Conservation (phyloP, 495 filamentous ascomycete genomes). For the Penicillium pancosmium region DNA sequence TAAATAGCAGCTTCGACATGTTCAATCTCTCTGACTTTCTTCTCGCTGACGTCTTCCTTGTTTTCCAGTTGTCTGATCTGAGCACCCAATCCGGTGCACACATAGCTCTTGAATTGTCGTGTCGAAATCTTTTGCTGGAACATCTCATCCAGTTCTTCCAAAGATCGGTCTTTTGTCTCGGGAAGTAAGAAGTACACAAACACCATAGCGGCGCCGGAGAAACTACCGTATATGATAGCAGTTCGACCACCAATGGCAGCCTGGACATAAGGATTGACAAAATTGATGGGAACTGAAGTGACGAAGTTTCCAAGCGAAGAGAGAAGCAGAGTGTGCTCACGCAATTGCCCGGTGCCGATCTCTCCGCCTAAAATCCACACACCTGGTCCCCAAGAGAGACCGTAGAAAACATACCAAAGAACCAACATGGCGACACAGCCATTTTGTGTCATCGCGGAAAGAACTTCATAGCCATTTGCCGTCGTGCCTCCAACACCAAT, state of each 20-base stretch:
- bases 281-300: conserved; percentile 18
- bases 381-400: conserved; percentile 14
- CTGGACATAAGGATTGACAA: conserved; percentile 26
- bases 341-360: conserved; percentile 15
- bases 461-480: conserved; percentile 4
- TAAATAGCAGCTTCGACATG: conserved; percentile 8
- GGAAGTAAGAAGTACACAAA: conserved; percentile 50
- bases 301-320: conserved; percentile 14
- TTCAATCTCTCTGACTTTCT: conserved; percentile 8
- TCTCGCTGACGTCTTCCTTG: conserved; percentile 7
- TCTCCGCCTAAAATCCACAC: conserved; percentile 18
- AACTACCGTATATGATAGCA: conserved; percentile 46
- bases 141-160: conserved; percentile 25
- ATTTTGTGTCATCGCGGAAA: conserved; percentile 9
- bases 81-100: conserved; percentile 9
- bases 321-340: conserved; percentile 18
- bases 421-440: conserved; percentile 12
- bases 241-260: conserved; percentile 14
- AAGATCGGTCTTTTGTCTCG: conserved; percentile 47
- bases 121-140: conserved; percentile 13
- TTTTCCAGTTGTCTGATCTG: conserved; percentile 15
- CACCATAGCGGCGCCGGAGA: conserved; percentile 47
- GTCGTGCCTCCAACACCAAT: conserved; percentile 47
- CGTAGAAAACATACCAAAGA: conserved; percentile 16
- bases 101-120: conserved; percentile 10